Evolutionary conservation across 2,329 filamentous ascomycete species (phyloP), one percentile per base, ranked within the genome.

Genomic region (Falciphora oryzae): DNA sequence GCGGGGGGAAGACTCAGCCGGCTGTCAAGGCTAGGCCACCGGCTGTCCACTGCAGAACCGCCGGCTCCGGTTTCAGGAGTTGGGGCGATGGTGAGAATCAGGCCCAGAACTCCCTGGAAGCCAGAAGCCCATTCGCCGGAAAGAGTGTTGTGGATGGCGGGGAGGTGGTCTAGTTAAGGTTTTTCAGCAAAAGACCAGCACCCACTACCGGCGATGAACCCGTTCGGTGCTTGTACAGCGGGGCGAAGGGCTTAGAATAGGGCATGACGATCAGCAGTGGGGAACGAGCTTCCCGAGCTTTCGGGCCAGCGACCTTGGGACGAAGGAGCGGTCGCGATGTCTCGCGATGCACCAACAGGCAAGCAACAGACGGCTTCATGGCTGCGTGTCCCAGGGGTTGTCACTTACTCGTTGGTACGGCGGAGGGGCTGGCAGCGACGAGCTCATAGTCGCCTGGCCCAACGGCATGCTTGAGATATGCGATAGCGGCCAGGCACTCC

Each of bases 401-500:
- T 61, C 62, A 81, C 87, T 70, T 83, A 92, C 90, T 84, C 68
- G 85, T 88, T 69, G 91, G 87, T 71, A 88, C 89, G 68, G 89
- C 78, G 57, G 86, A 85, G 63, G 89, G 84, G 75, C 89, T 92
- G 73, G 85, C 90, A 59, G 89, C 85, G 68, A 95, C 79, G 67
- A 96, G 79, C 67, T 84, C 81, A 90, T 90, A 96, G 59, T 74
- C 77, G 61, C 80, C 77, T 65, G 77, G 74, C 50, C 85, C 83
- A 29, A 91, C 79, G 65, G 83, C 83, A 70, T 86, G 80, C 66
- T 86, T 84, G 65, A 96, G 82, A 74, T 93, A 93, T 63, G 91
- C 87, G 69, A 97, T 87, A 58, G 89, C 83, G 32, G 93, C 93
- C 66, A 96, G 85, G 74, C 93, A 98, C 80, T 96, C 91, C 59